These are phyloP conservation scores for Penicillium sp. DNA, from an alignment of 2,329 filamentous ascomycete genomes.

Conservation along the genomic window DNA sequence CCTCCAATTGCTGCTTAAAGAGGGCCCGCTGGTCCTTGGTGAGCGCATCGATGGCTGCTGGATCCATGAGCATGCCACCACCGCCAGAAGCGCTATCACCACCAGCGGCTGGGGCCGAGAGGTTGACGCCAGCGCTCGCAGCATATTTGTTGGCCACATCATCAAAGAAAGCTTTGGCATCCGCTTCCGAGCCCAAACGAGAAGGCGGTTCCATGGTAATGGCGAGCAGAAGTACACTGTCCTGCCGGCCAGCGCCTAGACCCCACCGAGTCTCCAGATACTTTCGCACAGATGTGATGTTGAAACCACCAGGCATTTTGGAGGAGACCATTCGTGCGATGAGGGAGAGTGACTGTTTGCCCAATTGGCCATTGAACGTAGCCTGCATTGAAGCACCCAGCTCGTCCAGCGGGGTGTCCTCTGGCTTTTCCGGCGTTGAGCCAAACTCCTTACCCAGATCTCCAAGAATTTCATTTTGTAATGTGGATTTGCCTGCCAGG, in stretches of 20 bases:
- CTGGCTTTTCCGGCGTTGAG: constrained; percentile 94
- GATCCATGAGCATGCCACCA: constrained; percentile 98
- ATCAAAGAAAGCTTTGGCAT: constrained; percentile 90
- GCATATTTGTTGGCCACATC: constrained; percentile 87
- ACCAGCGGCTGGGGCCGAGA: constrained; percentile 65
- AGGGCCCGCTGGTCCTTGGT: constrained; percentile 94
- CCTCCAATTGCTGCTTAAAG: constrained; percentile 97
- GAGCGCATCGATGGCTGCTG: constrained; percentile 88
- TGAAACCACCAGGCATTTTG: constrained; percentile 99
- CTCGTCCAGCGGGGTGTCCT: constrained; percentile 95
- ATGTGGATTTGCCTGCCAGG: constrained; percentile 79
- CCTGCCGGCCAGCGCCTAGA: constrained; percentile 76
- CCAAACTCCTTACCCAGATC: constrained; percentile 98
- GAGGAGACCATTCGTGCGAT: constrained; percentile 93
- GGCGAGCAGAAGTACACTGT: constrained; percentile 79
- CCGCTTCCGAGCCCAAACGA: constrained; percentile 79
- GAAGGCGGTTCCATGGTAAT: constrained; percentile 88
- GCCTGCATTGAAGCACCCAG: constrained; percentile 91
- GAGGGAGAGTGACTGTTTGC: constrained; percentile 90
- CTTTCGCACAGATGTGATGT: constrained; percentile 92
- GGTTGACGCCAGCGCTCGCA: constrained; percentile 69
- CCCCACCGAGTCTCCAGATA: constrained; percentile 94
- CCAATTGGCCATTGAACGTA: constrained; percentile 97
- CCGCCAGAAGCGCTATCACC: constrained; percentile 65
- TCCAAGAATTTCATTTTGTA: constrained; percentile 97